Conservation (phyloP, 306 rosid genomes). For the Abrus pulchellus region DNA sequence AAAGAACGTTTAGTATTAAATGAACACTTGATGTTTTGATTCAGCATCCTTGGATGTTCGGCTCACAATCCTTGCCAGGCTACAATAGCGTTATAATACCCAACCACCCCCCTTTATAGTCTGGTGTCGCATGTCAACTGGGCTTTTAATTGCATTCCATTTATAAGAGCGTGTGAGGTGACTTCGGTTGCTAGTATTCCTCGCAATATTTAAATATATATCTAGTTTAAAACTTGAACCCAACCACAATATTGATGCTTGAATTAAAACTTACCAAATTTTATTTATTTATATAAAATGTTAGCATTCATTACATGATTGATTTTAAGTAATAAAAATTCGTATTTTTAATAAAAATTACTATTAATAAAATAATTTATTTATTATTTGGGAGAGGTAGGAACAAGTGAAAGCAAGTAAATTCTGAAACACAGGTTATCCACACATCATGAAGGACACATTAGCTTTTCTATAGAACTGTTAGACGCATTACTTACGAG, state of each 20-base stretch:
- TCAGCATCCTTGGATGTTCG: not conserved
- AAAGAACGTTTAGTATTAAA: not conserved
- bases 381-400: not conserved
- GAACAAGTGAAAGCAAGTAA: not conserved
- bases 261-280: not conserved
- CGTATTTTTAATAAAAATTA: too few species aligned
- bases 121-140: not conserved
- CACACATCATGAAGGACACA: not conserved
- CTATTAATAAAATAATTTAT: not conserved
- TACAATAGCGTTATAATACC: not conserved
- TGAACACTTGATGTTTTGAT: not conserved
- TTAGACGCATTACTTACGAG: not conserved
- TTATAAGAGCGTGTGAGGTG: slow-evolving; percentile 17
- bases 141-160: not conserved
- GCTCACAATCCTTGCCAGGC: not conserved
- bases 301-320: not conserved
- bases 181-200: not conserved
- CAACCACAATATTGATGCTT: not conserved
- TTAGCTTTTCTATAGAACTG: too few species aligned
- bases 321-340: too few species aligned
- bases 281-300: not conserved
- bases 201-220: not conserved
- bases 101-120: slow-evolving; percentile 1
- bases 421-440: not conserved
- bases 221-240: not conserved